phyloP scores from a whole-genome alignment of 2,329 filamentous ascomycete genomes.

The Fusarium camptoceras region DNA sequence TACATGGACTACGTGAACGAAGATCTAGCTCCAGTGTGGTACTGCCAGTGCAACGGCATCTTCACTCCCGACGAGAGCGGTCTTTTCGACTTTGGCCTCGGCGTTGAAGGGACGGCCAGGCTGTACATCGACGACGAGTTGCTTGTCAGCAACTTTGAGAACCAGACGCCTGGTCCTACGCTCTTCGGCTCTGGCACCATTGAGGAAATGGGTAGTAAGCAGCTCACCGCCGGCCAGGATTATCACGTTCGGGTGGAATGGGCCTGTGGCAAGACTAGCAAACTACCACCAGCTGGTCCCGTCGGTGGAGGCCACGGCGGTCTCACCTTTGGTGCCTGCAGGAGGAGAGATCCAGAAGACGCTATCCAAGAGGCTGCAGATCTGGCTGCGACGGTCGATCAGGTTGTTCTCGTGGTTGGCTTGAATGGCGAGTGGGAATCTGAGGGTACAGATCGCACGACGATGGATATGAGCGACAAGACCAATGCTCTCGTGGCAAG shows the following conservation, averaged over 20 bases:
- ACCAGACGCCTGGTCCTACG: neutral
- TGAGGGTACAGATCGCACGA: neutral
- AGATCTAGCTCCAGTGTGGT: neutral
- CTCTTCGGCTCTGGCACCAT: neutral
- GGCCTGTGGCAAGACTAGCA: constrained; percentile 6
- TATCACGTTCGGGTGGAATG: neutral
- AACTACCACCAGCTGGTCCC: neutral
- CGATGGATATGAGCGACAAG: neutral
- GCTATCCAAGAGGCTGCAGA: neutral
- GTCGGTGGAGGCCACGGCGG: constrained; percentile 4
- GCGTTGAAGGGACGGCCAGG: neutral
- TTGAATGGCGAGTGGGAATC: constrained; percentile 11
- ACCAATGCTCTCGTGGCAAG: neutral
- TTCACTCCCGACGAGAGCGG: neutral
- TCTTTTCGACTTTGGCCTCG: constrained; percentile 8
- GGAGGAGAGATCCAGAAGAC: neutral
- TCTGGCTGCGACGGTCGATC: neutral
- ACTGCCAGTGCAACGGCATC: neutral
- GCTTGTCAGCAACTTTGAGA: neutral
- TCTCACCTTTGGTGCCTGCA: neutral
- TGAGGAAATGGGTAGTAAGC: neutral
- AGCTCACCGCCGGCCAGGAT: rapidly evolving
- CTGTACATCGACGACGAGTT: neutral
- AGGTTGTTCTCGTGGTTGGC: constrained; percentile 4
- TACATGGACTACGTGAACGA: neutral